Conservation (phyloP, 768 basidiomycete genomes). For the Rhodotorula toruloides region DNA sequence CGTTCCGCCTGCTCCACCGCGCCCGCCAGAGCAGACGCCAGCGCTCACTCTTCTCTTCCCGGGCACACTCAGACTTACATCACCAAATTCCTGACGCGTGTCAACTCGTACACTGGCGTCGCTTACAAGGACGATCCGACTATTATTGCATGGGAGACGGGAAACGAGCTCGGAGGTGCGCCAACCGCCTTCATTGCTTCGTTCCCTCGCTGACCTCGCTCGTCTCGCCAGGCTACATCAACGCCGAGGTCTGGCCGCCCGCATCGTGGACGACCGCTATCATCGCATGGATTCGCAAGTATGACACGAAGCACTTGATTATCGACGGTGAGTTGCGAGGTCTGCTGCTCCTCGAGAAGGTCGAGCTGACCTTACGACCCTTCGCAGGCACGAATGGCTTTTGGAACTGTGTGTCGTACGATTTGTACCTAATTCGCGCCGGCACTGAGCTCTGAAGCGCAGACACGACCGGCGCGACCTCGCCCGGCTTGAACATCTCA, state of each 20-base stretch:
- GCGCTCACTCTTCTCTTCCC: too few relatives aligned
- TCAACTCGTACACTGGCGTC: conserved; percentile 39
- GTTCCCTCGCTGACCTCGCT: too few relatives aligned
- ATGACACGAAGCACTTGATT: conserved; percentile 17
- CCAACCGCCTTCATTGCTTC: too few relatives aligned
- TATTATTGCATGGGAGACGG: conserved; percentile 41
- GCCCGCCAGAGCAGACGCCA: too few relatives aligned
- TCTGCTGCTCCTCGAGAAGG: too few relatives aligned
- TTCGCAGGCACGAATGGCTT: too few relatives aligned
- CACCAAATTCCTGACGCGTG: conserved; percentile 17
- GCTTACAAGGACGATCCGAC: conserved; percentile 37
- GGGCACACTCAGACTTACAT: too few relatives aligned
- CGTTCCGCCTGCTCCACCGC: too few relatives aligned
- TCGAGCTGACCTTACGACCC: too few relatives aligned
- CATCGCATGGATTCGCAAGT: neutral
- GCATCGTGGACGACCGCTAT: conserved; percentile 8
- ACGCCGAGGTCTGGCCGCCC: conserved; percentile 20
- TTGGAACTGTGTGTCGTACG: too few relatives aligned
- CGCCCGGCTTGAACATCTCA: neutral
- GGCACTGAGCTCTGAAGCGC: too few relatives aligned
- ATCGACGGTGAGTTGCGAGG: conserved; percentile 22
- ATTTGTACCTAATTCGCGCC: too few relatives aligned
- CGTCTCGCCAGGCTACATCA: conserved; percentile 32
- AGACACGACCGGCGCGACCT: neutral
- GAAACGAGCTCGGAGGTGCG: conserved; percentile 41